Percentiles rank a stretch among this genome's conserved stretches.
phyloP scores from a whole-genome alignment of 371 early-diverging fungal genomes.

The Capniomyces stellatus region DNA sequence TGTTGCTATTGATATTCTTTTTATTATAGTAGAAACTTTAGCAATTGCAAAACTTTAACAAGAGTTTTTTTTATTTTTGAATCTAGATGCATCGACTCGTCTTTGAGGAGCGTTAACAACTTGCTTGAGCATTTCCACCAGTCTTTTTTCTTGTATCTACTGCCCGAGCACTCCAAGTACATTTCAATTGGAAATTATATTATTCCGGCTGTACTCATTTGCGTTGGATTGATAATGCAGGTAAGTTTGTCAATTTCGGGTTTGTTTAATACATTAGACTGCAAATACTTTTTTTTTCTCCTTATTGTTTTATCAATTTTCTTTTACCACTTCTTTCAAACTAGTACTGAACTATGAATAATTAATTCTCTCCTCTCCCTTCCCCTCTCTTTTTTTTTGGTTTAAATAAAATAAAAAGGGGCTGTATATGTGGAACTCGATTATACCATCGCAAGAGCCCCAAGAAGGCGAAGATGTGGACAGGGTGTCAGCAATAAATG shows the following conservation, averaged over 20 bases:
- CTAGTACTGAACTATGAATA: conserved; percentile 8
- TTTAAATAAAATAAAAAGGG: no score
- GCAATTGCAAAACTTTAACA: not conserved
- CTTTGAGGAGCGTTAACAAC: conserved; percentile 76
- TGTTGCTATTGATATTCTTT: not conserved
- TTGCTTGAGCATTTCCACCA: conserved; percentile 88
- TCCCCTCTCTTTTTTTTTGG: no score
- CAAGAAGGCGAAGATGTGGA: no score
- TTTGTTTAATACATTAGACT: not conserved
- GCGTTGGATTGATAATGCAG: conserved; percentile 33
- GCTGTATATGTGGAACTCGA: no score
- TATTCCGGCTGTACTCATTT: conserved; percentile 55
- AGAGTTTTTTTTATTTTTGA: not conserved
- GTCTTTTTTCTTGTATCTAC: conserved; percentile 84
- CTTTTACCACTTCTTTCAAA: conserved; percentile 6
- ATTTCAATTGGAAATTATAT: conserved; percentile 80
- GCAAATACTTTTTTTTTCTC: conserved; percentile 24
- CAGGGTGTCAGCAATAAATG: no score
- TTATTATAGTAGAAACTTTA: not conserved
- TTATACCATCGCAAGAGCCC: no score
- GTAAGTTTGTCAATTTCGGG: conserved; percentile 15
- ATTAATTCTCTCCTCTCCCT: conserved; percentile 5
- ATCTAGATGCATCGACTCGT: conserved; percentile 51
- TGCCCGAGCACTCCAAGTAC: conserved; percentile 53
- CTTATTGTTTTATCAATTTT: conserved; percentile 17